Percentiles rank a stretch among this genome's conserved stretches.
Evolutionary conservation across 1,284 basidiomycete genomes (phyloP).

Genomic region (Cryptococcus sp.): DNA sequence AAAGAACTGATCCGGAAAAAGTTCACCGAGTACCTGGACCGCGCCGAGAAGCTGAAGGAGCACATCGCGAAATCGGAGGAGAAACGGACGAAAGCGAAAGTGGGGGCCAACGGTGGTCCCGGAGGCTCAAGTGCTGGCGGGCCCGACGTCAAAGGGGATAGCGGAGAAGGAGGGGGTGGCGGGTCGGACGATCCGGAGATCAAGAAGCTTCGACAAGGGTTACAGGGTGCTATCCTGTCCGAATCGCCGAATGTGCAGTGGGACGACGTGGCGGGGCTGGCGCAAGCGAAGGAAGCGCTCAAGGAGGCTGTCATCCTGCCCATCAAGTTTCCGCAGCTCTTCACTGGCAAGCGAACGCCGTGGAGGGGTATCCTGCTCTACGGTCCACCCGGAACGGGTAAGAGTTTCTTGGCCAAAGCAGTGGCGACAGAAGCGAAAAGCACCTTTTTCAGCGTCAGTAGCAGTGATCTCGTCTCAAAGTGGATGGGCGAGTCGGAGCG

Average conservation of each 20-base stretch:
- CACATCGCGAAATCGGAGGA: constrained; percentile 69
- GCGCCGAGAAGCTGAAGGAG: constrained; percentile 90
- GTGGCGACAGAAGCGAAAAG: constrained; percentile 98
- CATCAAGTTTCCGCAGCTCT: constrained; percentile 97
- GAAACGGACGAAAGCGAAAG: constrained; percentile 71
- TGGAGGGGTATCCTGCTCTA: constrained; percentile 96
- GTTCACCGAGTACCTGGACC: constrained; percentile 87
- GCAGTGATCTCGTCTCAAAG: constrained; percentile 94
- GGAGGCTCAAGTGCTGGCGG: constrained; percentile 65
- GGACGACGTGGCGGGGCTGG: constrained; percentile 97
- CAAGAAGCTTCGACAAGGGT: constrained; percentile 88
- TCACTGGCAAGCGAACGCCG: constrained; percentile 96
- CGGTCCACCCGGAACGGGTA: constrained; percentile 91
- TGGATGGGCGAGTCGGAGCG: constrained; percentile 99
- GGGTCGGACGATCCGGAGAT: constrained; percentile 86
- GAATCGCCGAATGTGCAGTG: constrained; percentile 96
- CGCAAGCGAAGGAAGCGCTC: constrained; percentile 89
- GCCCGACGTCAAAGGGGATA: constrained; percentile 55
- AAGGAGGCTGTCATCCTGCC: constrained; percentile 99
- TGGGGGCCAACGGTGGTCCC: constrained; percentile 67
- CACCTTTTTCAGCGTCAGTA: constrained; percentile 96
- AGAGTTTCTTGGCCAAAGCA: constrained; percentile 90
- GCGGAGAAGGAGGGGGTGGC: constrained; percentile 70
- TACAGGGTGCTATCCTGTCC: constrained; percentile 83
- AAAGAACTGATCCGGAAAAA: constrained; percentile 85